phyloP scores from a whole-genome alignment of 768 basidiomycete species.

The Rhodotorula taiwanensis region DNA sequence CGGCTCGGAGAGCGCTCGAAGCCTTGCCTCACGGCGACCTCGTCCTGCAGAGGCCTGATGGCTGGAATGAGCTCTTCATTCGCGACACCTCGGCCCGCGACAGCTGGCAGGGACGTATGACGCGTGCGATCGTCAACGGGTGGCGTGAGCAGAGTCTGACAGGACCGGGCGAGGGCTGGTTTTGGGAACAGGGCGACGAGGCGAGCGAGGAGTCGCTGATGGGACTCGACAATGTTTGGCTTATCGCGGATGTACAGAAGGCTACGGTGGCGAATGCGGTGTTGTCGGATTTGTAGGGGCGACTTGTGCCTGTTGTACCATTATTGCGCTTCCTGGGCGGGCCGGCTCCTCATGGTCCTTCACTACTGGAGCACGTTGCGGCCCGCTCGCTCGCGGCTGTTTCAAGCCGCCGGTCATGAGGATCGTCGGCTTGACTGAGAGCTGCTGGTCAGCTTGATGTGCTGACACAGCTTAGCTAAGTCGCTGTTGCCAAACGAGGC shows the following conservation, averaged over 20 bases:
- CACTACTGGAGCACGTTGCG: no score
- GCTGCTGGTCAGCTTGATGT: no score
- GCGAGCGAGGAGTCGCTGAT: slow-evolving; percentile 5
- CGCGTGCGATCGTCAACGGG: slow-evolving; percentile 14
- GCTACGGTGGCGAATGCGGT: neutral
- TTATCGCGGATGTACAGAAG: neutral
- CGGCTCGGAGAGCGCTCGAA: neutral
- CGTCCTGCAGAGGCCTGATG: slow-evolving; percentile 10
- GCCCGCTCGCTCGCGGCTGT: no score
- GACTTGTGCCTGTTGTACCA: no score
- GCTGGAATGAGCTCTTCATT: slow-evolving; percentile 13
- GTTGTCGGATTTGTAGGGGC: no score
- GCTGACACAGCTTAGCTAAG: no score
- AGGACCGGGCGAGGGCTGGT: slow-evolving; percentile 9
- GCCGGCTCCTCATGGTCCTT: no score
- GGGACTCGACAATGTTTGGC: neutral
- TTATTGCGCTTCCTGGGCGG: no score
- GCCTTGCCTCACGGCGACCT: neutral
- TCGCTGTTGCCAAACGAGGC: no score
- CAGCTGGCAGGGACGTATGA: slow-evolving; percentile 31
- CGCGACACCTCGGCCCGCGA: slow-evolving; percentile 20
- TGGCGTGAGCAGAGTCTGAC: slow-evolving; percentile 12
- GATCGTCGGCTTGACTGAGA: no score
- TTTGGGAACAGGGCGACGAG: slow-evolving; percentile 10
- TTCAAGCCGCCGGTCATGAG: no score